These are phyloP conservation scores for Teunomyces pallodes DNA, from an alignment of 805 yeast genomes.

Conservation along the genomic window DNA sequence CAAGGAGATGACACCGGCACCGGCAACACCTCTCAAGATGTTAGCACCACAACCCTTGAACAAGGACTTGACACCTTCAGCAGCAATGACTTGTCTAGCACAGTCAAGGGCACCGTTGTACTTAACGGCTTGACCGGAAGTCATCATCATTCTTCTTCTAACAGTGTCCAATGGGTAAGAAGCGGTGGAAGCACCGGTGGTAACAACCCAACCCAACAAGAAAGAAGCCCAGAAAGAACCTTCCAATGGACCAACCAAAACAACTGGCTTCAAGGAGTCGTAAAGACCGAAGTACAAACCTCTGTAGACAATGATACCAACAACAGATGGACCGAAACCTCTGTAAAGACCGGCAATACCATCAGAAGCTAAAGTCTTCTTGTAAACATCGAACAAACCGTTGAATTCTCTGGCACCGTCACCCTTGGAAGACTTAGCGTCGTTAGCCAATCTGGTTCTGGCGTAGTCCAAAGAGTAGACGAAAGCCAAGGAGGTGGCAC, in stretches of 20 bases:
- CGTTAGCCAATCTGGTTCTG: constrained; percentile 98
- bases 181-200: constrained; percentile 98
- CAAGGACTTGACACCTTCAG: constrained; percentile 90
- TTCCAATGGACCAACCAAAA: constrained; percentile 90
- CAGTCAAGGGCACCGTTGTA: constrained; percentile 94
- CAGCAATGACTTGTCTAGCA: constrained; percentile 87
- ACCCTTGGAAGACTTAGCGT: constrained; percentile 87
- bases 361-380: constrained; percentile 90
- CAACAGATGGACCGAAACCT: constrained; percentile 98
- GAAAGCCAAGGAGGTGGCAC: constrained; percentile 90
- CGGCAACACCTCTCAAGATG: constrained; percentile 99
- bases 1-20: constrained; percentile 98
- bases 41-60: constrained; percentile 99
- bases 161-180: constrained; percentile 99
- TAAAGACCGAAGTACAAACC: constrained; percentile 98
- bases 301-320: constrained; percentile 98
- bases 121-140: constrained; percentile 98
- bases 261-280: constrained; percentile 94
- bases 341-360: constrained; percentile 99
- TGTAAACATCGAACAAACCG: constrained; percentile 95
- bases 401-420: constrained; percentile 93
- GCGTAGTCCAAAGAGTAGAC: constrained; percentile 98
- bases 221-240: constrained; percentile 94
- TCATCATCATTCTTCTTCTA: constrained; percentile 99
- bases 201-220: constrained; percentile 96